Base-by-base conservation (phyloP, 2,329 filamentous ascomycete genomes). In the Herpotrichia juniperi region DNA sequence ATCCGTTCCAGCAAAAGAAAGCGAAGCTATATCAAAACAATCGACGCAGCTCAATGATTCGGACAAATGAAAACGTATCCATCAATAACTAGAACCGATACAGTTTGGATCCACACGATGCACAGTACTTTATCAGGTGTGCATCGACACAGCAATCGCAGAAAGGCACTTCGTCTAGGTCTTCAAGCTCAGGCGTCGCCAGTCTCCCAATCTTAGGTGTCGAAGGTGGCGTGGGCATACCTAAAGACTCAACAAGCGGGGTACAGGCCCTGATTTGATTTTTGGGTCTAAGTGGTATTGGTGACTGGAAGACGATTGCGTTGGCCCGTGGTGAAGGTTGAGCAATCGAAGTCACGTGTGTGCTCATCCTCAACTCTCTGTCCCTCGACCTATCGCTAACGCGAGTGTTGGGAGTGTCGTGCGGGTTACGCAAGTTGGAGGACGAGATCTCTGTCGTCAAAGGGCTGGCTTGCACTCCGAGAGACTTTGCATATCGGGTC, bases 161-260 rank as follows among this genome's bases (percentile, higher is more conserved):
- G 39, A 75, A 75, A 2, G 56, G 51, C 3, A 46, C 43, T 16
- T 62, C 63, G 2, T 64, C 63, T 10, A 72, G 21, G 7, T 67
- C 62, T 3, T 60, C 50, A 10, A 75, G 44, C 4, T 74, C 72
- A 42, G 72, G 73, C 19, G 72, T 69, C 17, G 66, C 43, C 31
- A 74, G 50, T n/a, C 71, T 61, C 16, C 42, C 46, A 25, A 67
- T 46, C 34, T 59, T 64, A 21, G 73, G 71, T n/a, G 69, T 69
- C 12, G 62, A 58, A 7, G 73, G 73, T 28, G 67, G 62, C n/a
- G 51, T 63, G 2, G 49, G 43, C 2, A 56, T 24, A 8, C 31
- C 37, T 19, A 42, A 48, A 11, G 21, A 30, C 2, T 51, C 25
- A 1, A 50, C 39, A 16, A 17, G 22, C 1, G 10, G 22, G 14